These are phyloP conservation scores for Dichomitus squalens DNA, from an alignment of 1,284 basidiomycete genomes.

Conservation along the genomic window DNA sequence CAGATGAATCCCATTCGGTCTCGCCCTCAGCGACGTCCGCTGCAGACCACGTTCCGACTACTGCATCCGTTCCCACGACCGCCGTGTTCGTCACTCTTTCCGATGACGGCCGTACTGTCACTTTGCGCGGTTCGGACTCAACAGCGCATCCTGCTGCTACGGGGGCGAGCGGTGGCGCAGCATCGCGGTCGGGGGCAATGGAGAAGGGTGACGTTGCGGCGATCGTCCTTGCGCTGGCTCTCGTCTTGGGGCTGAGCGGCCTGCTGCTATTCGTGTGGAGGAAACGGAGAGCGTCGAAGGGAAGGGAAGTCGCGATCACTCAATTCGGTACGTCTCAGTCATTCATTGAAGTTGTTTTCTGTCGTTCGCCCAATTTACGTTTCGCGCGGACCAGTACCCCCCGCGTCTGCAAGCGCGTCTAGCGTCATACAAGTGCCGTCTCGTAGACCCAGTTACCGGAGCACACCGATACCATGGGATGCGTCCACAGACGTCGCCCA, in stretches of 20 bases:
- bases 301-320: not conserved
- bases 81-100: not conserved
- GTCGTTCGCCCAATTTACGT: too few species aligned
- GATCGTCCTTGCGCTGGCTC: conserved; percentile 5
- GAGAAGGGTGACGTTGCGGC: conserved; percentile 9
- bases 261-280: conserved; percentile 3
- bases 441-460: not conserved
- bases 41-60: not conserved
- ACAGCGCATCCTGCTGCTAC: not conserved
- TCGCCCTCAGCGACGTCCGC: not conserved
- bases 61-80: not conserved
- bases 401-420: too few species aligned
- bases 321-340: not conserved
- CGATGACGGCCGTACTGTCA: not conserved
- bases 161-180: not conserved
- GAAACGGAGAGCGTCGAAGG: not conserved
- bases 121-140: not conserved
- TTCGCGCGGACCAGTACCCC: not conserved
- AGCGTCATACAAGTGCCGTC: too few species aligned
- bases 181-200: not conserved
- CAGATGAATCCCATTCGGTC: not conserved
- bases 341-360: not conserved
- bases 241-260: not conserved
- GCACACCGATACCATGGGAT: not conserved
- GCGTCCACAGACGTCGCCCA: not conserved